Evolutionary conservation across 2,329 filamentous ascomycete species (phyloP), one percentile per base, ranked within the genome.

Genomic region (Epichloe gansuensis): DNA sequence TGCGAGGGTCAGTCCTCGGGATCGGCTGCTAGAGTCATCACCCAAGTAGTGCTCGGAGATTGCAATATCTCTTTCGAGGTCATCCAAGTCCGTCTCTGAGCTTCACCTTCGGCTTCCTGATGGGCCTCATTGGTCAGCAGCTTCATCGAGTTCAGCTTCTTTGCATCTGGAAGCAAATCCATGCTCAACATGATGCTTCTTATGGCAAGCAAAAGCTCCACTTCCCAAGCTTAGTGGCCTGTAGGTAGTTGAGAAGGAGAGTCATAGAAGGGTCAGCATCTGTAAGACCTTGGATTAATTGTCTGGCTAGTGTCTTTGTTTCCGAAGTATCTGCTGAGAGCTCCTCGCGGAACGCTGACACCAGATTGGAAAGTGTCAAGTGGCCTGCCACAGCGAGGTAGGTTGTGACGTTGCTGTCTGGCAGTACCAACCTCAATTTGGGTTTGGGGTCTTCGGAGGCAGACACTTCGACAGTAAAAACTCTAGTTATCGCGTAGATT

Each of bases 181-280:
- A 91, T 75, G 59, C 82, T 89, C 46, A 80, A 75, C 72, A 90
- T 85, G 15, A 90, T 71, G 2, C 78, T 69, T 51, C 81, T 77
- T 50, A 90, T 77, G 4, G 82, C 78, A 52, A 83, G 71, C 2
- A 88, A 74, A 5, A 90, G 72, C 62, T 90, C 86, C 3, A 75
- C 69, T 42, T 85, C 73, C 81, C 80, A 17, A 89, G 74, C 59
- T 81, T 79, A 7, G 84, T 85, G 5, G 77, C 75, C 41, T 80
- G 78, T 6, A 91, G 71, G 54, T 88, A 80, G 52, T 76, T 77
- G 44, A 83, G 74, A 41, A 90, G 72, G 2, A 88, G 70, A 49
- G 82, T 78, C 64, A 88, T 76, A 37, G 82, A 81, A 3, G 81
- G 78, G 59, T 90, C 86, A n/a, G 83, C 73, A 48, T 82, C 75